Percentiles rank a stretch among this genome's conserved stretches.
Conservation (phyloP, 208 protist genomes). For the Trypanosoma cruzi region DNA sequence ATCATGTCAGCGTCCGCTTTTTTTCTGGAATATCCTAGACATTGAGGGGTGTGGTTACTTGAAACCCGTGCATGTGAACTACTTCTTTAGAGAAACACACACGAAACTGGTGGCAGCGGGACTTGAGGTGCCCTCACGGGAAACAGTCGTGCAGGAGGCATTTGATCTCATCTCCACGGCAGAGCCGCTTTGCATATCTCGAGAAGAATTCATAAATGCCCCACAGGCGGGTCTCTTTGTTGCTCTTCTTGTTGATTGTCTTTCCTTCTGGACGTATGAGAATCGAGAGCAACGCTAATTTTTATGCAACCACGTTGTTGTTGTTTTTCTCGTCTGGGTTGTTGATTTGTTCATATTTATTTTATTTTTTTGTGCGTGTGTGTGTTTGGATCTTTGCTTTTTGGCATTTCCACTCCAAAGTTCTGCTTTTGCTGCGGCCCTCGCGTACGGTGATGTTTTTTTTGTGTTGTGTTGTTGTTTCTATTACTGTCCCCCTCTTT, state of each 20-base stretch:
- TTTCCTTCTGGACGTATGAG: constrained; percentile 92
- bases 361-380: constrained; percentile 11
- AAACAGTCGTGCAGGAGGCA: constrained; percentile 88
- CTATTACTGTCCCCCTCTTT: background rate
- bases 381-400: background rate
- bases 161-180: constrained; percentile 90
- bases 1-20: constrained; percentile 70
- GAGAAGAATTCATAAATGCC: constrained; percentile 81
- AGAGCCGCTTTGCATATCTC: constrained; percentile 80
- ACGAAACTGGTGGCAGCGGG: constrained; percentile 71
- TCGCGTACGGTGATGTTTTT: too few species aligned
- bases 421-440: too few species aligned
- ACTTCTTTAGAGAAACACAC: constrained; percentile 91
- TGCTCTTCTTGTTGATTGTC: constrained; percentile 86
- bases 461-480: background rate
- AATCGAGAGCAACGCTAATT: constrained; percentile 70
- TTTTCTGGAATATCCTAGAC: constrained; percentile 93
- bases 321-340: too few species aligned
- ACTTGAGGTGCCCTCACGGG: constrained; percentile 61
- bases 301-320: background rate
- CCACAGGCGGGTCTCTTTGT: constrained; percentile 86
- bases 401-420: too few species aligned
- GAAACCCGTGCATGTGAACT: constrained; percentile 76
- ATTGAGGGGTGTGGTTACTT: constrained; percentile 67
- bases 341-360: background rate